Evolutionary conservation across 495 filamentous ascomycete genomes (phyloP).

Genomic region (Penicillium angulare): DNA sequence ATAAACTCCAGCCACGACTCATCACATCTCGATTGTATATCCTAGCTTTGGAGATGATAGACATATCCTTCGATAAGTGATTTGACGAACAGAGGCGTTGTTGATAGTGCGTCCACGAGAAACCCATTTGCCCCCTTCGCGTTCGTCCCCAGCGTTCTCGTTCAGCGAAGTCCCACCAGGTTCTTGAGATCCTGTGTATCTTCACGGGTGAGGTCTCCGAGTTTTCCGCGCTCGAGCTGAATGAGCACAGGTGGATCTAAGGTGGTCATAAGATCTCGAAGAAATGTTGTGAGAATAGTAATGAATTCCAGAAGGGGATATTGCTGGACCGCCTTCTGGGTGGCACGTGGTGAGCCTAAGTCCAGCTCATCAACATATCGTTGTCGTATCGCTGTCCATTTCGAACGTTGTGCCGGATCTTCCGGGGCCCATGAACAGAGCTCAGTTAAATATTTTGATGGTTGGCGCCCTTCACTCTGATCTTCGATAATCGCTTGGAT

Average conservation of each 20-base stretch:
- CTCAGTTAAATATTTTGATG: slow-evolving; percentile 20
- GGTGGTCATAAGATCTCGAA: slow-evolving; percentile 34
- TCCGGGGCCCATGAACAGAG: slow-evolving; percentile 28
- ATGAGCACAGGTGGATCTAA: slow-evolving; percentile 41
- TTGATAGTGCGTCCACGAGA: too few relatives aligned
- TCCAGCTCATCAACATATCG: slow-evolving; percentile 13
- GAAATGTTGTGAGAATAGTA: slow-evolving; percentile 21
- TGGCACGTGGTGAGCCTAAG: not conserved
- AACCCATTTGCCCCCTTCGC: too few relatives aligned
- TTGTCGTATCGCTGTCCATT: slow-evolving; percentile 13
- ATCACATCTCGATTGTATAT: too few relatives aligned
- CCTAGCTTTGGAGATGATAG: too few relatives aligned
- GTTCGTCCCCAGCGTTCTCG: too few relatives aligned
- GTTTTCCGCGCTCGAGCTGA: slow-evolving; percentile 44
- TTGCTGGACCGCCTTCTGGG: slow-evolving; percentile 4
- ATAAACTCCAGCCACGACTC: too few relatives aligned
- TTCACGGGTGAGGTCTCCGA: slow-evolving; percentile 32
- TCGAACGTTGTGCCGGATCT: not conserved
- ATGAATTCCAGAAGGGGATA: slow-evolving; percentile 23
- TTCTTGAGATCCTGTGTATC: slow-evolving; percentile 35
- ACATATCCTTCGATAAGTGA: too few relatives aligned
- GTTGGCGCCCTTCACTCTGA: slow-evolving; percentile 28
- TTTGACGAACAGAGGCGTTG: too few relatives aligned
- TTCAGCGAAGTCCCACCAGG: slow-evolving; percentile 29
- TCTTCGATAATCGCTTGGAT: slow-evolving; percentile 51